Conservation (phyloP, 352 stramenopile species). For the Blastocystis sp. region DNA sequence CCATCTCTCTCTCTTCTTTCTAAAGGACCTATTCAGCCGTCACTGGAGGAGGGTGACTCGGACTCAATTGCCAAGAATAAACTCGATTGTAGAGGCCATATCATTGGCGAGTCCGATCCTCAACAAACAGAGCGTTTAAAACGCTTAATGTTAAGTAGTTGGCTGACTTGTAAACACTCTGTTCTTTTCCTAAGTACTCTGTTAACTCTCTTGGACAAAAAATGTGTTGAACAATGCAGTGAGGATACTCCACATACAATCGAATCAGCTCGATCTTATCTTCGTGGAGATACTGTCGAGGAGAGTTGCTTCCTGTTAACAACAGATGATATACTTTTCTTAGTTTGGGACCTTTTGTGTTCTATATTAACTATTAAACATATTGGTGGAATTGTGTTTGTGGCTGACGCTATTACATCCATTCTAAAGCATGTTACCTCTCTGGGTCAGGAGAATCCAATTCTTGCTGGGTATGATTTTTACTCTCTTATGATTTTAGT, state of each 20-base stretch:
- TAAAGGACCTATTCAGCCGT: conserved; percentile 14
- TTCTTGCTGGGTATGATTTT: background rate
- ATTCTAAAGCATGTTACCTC: background rate
- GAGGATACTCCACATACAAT: background rate
- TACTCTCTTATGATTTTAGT: background rate
- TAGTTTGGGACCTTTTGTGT: conserved; percentile 17
- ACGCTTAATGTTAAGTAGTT: conserved; percentile 21
- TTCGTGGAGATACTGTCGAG: background rate
- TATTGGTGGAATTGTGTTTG: conserved; percentile 51
- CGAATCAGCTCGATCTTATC: background rate
- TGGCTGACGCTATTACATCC: conserved; percentile 9
- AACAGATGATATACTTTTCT: background rate
- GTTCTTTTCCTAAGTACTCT: background rate
- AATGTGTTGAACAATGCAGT: background rate
- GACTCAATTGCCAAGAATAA: conserved; percentile 51
- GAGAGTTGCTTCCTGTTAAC: background rate
- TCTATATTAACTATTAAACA: conserved; percentile 49
- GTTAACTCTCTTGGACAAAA: background rate
- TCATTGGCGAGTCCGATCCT: background rate
- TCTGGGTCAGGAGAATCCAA: background rate
- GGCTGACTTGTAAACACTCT: conserved; percentile 38
- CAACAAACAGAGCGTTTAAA: background rate
- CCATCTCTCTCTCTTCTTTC: background rate
- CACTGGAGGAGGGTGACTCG: background rate
- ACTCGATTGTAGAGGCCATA: conserved; percentile 38